phyloP scores from a whole-genome alignment of 306 rosid genomes.

The Ormosia semicastrata region DNA sequence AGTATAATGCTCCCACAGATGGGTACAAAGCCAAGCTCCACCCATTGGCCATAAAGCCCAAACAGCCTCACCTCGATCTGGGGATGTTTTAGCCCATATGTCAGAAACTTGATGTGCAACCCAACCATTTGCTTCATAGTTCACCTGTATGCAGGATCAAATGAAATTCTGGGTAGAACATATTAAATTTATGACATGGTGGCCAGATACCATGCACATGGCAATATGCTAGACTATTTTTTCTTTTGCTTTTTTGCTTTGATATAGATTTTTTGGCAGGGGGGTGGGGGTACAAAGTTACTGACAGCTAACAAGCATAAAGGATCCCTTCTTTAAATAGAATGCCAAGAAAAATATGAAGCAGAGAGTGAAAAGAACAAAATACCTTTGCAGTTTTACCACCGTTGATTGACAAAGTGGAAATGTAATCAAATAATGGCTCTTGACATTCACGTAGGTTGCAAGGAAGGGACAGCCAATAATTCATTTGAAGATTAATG shows the following conservation, averaged over 20 bases:
- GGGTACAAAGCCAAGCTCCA: conserved; percentile 90
- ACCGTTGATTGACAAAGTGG: conserved; percentile 67
- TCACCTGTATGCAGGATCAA: conserved; percentile 58
- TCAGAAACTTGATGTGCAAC: conserved; percentile 95
- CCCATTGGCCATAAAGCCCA: conserved; percentile 99
- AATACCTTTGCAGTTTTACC: conserved; percentile 85
- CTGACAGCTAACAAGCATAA: conserved; percentile 2
- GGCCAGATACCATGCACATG: not conserved
- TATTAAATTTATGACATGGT: conserved; percentile 5
- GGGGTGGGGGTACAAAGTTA: not conserved
- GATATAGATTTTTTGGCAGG: not conserved
- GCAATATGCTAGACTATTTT: not conserved
- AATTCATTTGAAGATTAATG: conserved; percentile 94
- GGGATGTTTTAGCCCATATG: conserved; percentile 90
- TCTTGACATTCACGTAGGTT: conserved; percentile 90
- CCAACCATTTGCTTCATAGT: conserved; percentile 89
- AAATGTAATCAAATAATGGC: conserved; percentile 72
- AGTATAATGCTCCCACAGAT: conserved; percentile 93
- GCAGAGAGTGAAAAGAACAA: conserved; percentile 11
- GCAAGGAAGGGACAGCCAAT: conserved; percentile 95
- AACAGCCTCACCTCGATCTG: conserved; percentile 85
- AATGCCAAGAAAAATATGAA: conserved; percentile 18
- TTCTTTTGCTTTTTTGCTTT: not conserved
- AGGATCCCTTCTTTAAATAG: conserved; percentile 3
- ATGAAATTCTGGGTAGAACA: conserved; percentile 13